These are phyloP conservation scores for Polytrichum formosum DNA, from an alignment of 225 moss, liverwort and hornwort genomes.

Conservation along the genomic window DNA sequence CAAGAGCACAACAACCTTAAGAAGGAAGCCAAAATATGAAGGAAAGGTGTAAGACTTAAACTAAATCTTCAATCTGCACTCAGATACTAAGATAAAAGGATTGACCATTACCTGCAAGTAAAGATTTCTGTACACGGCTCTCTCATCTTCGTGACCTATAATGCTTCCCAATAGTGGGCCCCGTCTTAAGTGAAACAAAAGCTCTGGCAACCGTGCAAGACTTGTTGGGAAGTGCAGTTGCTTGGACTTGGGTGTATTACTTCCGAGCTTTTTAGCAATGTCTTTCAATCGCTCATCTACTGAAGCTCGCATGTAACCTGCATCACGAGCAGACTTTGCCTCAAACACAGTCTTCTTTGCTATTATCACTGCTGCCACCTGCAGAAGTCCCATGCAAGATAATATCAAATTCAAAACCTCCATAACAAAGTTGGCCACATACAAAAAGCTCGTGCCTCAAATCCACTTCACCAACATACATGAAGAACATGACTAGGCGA, in stretches of 20 bases:
- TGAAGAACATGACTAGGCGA: too few species aligned
- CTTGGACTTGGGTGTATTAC: slow-evolving; percentile 53
- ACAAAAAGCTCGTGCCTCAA: too few species aligned
- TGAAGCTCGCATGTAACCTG: slow-evolving; percentile 71
- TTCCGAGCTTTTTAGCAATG: slow-evolving; percentile 79
- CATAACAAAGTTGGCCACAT: too few species aligned
- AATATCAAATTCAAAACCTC: too few species aligned
- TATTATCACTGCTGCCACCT: slow-evolving; percentile 88
- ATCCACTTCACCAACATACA: too few species aligned
- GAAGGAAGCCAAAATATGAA: neutral
- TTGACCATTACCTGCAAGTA: slow-evolving; percentile 52
- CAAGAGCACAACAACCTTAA: neutral
- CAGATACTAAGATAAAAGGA: neutral
- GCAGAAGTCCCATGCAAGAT: neutral
- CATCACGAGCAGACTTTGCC: slow-evolving; percentile 77
- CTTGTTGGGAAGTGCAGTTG: slow-evolving; percentile 76
- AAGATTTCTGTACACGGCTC: slow-evolving; percentile 87
- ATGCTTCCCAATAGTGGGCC: slow-evolving; percentile 90
- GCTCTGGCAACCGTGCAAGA: slow-evolving; percentile 81
- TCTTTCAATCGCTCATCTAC: slow-evolving; percentile 90
- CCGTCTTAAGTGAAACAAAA: slow-evolving; percentile 87
- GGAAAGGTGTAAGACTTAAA: too few species aligned
- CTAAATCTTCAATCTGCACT: too few species aligned
- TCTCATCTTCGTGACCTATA: slow-evolving; percentile 97
- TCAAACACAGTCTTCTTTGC: slow-evolving; percentile 88